Percentiles rank a stretch among this genome's conserved stretches.
Conservation (phyloP, 192 early-diverging fungal genomes). For the Chytriomyces confervae region DNA sequence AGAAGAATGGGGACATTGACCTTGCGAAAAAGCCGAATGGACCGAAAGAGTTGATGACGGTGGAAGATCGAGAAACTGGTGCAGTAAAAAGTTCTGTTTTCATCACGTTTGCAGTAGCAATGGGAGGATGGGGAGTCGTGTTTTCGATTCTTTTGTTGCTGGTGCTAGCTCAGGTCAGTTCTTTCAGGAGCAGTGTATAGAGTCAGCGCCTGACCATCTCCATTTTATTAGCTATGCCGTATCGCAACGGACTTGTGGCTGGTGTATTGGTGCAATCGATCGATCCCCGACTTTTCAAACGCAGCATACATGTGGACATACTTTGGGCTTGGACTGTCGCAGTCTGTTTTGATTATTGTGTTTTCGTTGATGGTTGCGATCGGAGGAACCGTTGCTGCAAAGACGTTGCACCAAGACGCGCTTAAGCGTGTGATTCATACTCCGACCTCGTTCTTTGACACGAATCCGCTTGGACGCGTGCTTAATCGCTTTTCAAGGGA, state of each 20-base stretch:
- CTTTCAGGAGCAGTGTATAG: not conserved
- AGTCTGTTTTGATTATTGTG: constrained; percentile 37
- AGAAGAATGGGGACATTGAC: not conserved
- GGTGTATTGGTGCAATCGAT: constrained; percentile 38
- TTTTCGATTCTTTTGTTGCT: constrained; percentile 26
- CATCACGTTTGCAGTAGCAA: constrained; percentile 33
- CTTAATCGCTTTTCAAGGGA: constrained; percentile 58
- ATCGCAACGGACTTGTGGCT: constrained; percentile 48
- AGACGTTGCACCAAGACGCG: constrained; percentile 68
- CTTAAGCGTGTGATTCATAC: constrained; percentile 70
- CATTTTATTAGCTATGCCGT: constrained; percentile 48
- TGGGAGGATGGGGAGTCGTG: constrained; percentile 34
- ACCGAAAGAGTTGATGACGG: constrained; percentile 59
- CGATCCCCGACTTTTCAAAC: constrained; percentile 45
- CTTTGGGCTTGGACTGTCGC: constrained; percentile 31
- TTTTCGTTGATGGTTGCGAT: constrained; percentile 56
- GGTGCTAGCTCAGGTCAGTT: constrained; percentile 47
- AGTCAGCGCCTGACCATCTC: too few species aligned
- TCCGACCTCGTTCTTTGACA: constrained; percentile 79
- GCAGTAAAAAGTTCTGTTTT: constrained; percentile 43
- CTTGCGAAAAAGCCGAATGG: not conserved
- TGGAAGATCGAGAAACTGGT: constrained; percentile 76
- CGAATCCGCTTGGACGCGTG: constrained; percentile 76
- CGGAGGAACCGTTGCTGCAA: constrained; percentile 59
- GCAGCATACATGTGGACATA: constrained; percentile 42